Evolutionary conservation across 768 basidiomycete species (phyloP).

Genomic region (Neoboletus brunneissimus): DNA sequence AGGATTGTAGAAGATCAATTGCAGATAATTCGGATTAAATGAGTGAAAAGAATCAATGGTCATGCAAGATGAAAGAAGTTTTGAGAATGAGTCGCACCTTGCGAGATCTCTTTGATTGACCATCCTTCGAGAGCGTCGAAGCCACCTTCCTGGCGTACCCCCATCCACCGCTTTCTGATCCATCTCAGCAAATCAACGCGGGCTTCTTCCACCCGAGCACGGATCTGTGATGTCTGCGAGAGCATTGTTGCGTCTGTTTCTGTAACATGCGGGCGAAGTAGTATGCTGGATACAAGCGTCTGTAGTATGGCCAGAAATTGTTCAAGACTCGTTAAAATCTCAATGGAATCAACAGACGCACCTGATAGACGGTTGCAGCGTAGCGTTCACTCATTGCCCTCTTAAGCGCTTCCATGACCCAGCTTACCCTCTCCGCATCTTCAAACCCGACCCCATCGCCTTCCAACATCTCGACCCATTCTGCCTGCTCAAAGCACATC

Average conservation of each 20-base stretch:
- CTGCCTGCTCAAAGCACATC: constrained; percentile 60
- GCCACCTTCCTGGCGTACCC: constrained; percentile 69
- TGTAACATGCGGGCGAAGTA: constrained; percentile 64
- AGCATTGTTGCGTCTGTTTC: constrained; percentile 62
- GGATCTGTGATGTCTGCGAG: constrained; percentile 64
- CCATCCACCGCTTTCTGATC: constrained; percentile 77
- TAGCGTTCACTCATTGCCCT: constrained; percentile 61
- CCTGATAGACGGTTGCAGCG: constrained; percentile 77
- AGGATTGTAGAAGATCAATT: neutral
- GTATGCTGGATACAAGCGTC: constrained; percentile 70
- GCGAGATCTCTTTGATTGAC: constrained; percentile 80
- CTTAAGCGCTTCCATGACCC: constrained; percentile 64
- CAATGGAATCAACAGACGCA: constrained; percentile 23
- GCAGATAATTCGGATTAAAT: neutral
- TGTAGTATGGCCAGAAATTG: constrained; percentile 22
- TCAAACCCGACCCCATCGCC: constrained; percentile 72
- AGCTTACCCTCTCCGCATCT: constrained; percentile 74
- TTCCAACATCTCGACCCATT: constrained; percentile 76
- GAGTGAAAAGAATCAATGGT: neutral
- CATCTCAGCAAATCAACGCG: constrained; percentile 47
- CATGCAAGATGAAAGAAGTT: neutral
- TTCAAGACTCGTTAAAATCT: neutral
- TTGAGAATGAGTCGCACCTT: constrained; percentile 19
- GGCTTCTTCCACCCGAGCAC: constrained; percentile 71
- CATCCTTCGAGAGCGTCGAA: constrained; percentile 83